Evolutionary conservation across 768 basidiomycete species (phyloP), one percentile per base, ranked within the genome.

Genomic region (Mycena rosella): DNA sequence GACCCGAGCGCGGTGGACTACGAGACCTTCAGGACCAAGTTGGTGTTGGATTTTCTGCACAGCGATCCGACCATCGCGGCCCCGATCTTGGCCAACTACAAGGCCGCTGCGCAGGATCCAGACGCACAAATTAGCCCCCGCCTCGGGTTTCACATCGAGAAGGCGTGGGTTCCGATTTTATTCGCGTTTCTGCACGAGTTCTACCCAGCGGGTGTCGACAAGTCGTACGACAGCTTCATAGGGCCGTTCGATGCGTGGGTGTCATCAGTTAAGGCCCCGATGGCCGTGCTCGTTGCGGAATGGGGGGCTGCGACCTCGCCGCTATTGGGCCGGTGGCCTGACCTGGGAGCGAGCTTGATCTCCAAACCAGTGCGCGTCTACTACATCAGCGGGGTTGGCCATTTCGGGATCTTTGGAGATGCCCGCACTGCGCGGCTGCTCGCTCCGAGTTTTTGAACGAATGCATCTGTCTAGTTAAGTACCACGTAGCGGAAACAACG

Each of bases 361-460:
- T 32, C 60, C 29, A 69, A 64, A 47, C 40, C 53, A 44, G 68
- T 64, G 51, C 29, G 52, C 29, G 57, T 64, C 45, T 7, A 60
- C 22, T 69, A 51, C 36, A 42, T 69, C 44, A 54, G 49, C 44
- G 62, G 63, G 27, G 68, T 69, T 26, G 68, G 68, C 40, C 68
- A 69, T 53, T 69, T 64, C 49, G 68, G 62, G 22, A 64, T 69
- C 18, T 59, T 69, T 60, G 54, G 48, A 30, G 62, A 63, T 55
- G 62, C 47, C 22, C 61, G 67, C 36, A 56, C 61, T n/a, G 67
- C 67, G 38, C 38, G 38, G 15, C 38, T 38, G 38, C 38, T 38
- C 14, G 38, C 38, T 15, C 38, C 32, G 32, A 34, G 32, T 34
- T 13, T 38, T 38, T 38, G 38, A 38, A 38, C 9, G 38, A 38